A percentile compares a stretch with the other conserved stretches of the same genome.
These are phyloP conservation scores for Cardamine occulta DNA, from an alignment of 345 rosid genomes.

Conservation along the genomic window DNA sequence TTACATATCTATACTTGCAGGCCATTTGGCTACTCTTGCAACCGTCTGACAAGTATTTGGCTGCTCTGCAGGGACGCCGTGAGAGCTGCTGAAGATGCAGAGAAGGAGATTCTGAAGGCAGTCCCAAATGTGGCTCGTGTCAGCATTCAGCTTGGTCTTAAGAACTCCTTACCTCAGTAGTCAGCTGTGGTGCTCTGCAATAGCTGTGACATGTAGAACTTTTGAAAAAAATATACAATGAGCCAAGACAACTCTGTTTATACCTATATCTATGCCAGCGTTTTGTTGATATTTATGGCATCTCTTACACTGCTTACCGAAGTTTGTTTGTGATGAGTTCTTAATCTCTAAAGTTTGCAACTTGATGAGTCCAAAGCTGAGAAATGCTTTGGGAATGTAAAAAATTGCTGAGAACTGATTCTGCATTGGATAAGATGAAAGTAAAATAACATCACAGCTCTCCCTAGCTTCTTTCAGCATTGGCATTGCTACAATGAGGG, in stretches of 20 bases:
- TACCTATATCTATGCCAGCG: slow-evolving; percentile 2
- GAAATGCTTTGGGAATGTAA: slow-evolving; percentile 30
- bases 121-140: slow-evolving; percentile 52
- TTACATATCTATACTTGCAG: not conserved
- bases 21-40: slow-evolving; percentile 1
- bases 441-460: slow-evolving; percentile 30
- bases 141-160: slow-evolving; percentile 63
- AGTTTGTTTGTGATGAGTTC: slow-evolving; percentile 16
- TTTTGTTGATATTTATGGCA: slow-evolving; percentile 25
- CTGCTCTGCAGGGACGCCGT: slow-evolving; percentile 57
- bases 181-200: slow-evolving; percentile 9
- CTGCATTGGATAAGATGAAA: slow-evolving; percentile 11
- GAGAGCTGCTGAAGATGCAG: slow-evolving; percentile 62
- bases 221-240: slow-evolving; percentile 4
- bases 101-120: slow-evolving; percentile 56
- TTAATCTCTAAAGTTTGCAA: slow-evolving; percentile 6
- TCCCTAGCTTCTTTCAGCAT: slow-evolving; percentile 25
- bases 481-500: slow-evolving; percentile 23
- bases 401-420: slow-evolving; percentile 7
- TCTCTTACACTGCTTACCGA: slow-evolving; percentile 19
- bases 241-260: slow-evolving; percentile 33
- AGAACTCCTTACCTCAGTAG: slow-evolving; percentile 46
- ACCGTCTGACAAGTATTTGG: slow-evolving; percentile 23
- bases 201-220: not conserved
- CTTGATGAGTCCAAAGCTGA: slow-evolving; percentile 29